phyloP scores from a whole-genome alignment of 2,329 filamentous ascomycete genomes.

The Epichloe brachyelytri region DNA sequence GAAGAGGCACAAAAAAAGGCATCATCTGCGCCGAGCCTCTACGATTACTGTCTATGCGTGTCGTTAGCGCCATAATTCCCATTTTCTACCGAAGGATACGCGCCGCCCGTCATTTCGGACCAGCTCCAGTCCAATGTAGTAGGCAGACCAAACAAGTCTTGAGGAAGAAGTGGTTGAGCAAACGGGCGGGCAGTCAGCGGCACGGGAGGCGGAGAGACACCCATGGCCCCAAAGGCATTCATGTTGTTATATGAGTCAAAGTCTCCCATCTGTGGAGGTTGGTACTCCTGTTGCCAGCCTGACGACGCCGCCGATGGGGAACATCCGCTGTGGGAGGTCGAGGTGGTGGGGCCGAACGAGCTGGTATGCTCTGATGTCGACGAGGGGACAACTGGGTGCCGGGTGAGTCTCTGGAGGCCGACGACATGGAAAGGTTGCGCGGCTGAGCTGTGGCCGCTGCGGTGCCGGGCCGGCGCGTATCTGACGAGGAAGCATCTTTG shows the following conservation, averaged over 20 bases:
- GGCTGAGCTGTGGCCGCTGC: conserved; percentile 2
- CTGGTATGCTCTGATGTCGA: conserved; percentile 12
- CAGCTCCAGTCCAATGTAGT: conserved; percentile 90
- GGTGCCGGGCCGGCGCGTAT: conserved; percentile 4
- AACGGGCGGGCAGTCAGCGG: conserved; percentile 30
- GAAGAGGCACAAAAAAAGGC: background rate
- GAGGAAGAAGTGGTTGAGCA: conserved; percentile 79
- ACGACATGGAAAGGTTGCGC: conserved; percentile 3
- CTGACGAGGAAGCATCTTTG: background rate
- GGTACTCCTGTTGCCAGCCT: conserved; percentile 36
- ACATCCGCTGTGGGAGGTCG: conserved; percentile 21
- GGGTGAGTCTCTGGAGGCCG: conserved; percentile 5
- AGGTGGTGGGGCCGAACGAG: conserved; percentile 11
- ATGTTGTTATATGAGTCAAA: conserved; percentile 33
- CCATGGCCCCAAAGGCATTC: conserved; percentile 28
- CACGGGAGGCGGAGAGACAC: conserved; percentile 7
- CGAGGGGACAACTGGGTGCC: conserved; percentile 15
- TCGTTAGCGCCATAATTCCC: conserved; percentile 31
- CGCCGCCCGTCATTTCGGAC: conserved; percentile 54
- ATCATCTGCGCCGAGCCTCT: background rate
- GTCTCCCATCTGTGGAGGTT: conserved; percentile 23
- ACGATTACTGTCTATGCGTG: background rate
- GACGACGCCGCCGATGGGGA: conserved; percentile 32
- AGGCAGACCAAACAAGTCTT: conserved; percentile 89
- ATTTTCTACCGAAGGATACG: conserved; percentile 52